Conservation (phyloP, 305 asterid genomes). For the Fraxinus xanthoxyloides region DNA sequence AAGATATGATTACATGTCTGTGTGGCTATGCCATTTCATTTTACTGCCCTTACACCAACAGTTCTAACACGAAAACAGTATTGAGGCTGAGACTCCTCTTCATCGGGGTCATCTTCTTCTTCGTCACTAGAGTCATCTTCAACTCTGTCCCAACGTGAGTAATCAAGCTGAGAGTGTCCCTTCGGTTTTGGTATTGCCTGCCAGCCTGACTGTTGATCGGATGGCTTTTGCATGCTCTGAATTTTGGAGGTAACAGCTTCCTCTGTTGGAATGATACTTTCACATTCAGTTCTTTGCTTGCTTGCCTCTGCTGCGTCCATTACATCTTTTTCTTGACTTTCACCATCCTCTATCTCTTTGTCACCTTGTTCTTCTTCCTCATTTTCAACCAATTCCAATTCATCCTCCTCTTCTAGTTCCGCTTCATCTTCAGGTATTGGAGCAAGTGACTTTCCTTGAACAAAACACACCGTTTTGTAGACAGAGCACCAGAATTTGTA, state of each 20-base stretch:
- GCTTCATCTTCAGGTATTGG: constrained; percentile 92
- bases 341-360: constrained; percentile 23
- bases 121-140: constrained; percentile 81
- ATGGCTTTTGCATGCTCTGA: constrained; percentile 27
- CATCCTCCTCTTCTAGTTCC: constrained; percentile 67
- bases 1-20: background rate
- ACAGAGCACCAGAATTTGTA: constrained; percentile 8
- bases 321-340: constrained; percentile 21
- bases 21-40: constrained; percentile 15
- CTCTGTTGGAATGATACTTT: constrained; percentile 20
- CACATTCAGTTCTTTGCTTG: constrained; percentile 18
- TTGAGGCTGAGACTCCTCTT: constrained; percentile 66
- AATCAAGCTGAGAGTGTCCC: constrained; percentile 91
- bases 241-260: constrained; percentile 28
- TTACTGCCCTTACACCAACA: constrained; percentile 44
- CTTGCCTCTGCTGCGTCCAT: constrained; percentile 22
- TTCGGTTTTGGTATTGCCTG: constrained; percentile 76
- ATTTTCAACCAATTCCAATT: constrained; percentile 25
- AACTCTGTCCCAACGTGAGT: constrained; percentile 91
- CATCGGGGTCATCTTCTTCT: constrained; percentile 55
- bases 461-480: constrained; percentile 40
- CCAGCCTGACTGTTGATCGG: constrained; percentile 56
- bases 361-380: constrained; percentile 24
- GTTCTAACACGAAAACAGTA: constrained; percentile 59
- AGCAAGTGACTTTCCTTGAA: constrained; percentile 94